Base-by-base conservation (phyloP, 345 rosid genomes). In the Murraya paniculata region DNA sequence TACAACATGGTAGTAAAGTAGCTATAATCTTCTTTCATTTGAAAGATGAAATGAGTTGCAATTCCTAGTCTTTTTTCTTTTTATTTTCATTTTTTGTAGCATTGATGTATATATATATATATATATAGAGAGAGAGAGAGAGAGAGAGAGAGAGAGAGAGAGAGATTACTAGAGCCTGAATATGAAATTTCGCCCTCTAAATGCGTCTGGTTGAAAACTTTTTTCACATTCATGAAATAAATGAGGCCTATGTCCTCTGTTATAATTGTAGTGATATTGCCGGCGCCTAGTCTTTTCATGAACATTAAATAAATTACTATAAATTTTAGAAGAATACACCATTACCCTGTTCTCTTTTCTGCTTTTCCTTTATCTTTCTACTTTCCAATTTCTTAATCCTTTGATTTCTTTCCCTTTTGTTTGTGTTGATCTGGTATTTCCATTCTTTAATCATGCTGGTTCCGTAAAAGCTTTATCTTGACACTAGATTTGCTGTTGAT, bases 1-100 rank as follows among this genome's bases (percentile, higher is more conserved):
- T 90, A 24, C 88, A 90, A 62, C 93, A 91, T 85, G 98, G 98
- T 93, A 90, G 73, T 78, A 16, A 66, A 57, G 77, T 74, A 75
- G 72, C 62, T 24, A 33, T 67, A 25, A 55, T 66, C 38, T 68
- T 64, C 50, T 50, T 68, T 24, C 45, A 27, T 6, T 73, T 33
- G 35, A 38, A 56, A 62, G 58, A 60, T 73, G 59, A 75, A 80
- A 69, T 58, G 1, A 64, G 36, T 67, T 81, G 35, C 27, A 68
- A 35, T 24, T 7, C 38, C 25, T 22, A 2, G 10, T 28, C 8
- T 13, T 13, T 2, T 41, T 68, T 7, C 27, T 69, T 18, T 25
- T 45, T 2, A 16, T 25, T 69, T 45, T 35, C 3, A 24, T 14
- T 68, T n/a, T 22, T 16, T 59, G 28, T 31, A 6, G 45, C 25